phyloP scores from a whole-genome alignment of 2,329 filamentous ascomycete species.

The Colletotrichum tropicale region DNA sequence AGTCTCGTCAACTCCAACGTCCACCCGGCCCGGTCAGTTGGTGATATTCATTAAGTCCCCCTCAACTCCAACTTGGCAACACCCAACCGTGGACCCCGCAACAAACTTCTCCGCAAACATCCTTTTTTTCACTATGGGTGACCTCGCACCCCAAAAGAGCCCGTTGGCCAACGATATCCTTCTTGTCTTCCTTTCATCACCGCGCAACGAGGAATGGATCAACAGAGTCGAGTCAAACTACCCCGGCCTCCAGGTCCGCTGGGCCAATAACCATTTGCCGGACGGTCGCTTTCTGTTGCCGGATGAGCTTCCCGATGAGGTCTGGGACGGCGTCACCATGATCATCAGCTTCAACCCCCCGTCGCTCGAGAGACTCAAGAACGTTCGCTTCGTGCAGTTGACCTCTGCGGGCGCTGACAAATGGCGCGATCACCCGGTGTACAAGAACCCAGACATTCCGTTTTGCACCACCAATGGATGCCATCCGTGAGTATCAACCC shows the following conservation, averaged over 20 bases:
- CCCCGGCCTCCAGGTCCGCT: constrained; percentile 42
- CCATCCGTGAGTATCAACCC: constrained; percentile 38
- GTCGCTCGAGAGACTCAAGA: constrained; percentile 30
- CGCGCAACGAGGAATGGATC: constrained; percentile 38
- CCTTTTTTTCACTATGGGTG: not conserved
- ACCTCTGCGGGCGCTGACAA: constrained; percentile 46
- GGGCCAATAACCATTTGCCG: constrained; percentile 25
- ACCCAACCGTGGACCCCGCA: not conserved
- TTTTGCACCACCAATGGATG: constrained; percentile 47
- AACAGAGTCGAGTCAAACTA: constrained; percentile 33
- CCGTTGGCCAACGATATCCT: constrained; percentile 41
- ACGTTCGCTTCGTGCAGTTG: constrained; percentile 49
- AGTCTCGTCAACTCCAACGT: not conserved
- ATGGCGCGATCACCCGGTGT: constrained; percentile 40
- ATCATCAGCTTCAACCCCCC: constrained; percentile 37
- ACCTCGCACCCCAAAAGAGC: not conserved
- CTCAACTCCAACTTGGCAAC: not conserved
- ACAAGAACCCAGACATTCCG: constrained; percentile 34
- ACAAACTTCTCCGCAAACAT: not conserved
- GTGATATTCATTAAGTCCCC: not conserved
- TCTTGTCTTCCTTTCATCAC: constrained; percentile 38
- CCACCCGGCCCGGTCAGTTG: not conserved
- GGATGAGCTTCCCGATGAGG: constrained; percentile 31
- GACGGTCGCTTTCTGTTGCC: constrained; percentile 22
- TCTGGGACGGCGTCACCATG: constrained; percentile 46